These are phyloP conservation scores for Apiospora pterosperma DNA, from an alignment of 2,329 filamentous ascomycete species.

Conservation along the genomic window DNA sequence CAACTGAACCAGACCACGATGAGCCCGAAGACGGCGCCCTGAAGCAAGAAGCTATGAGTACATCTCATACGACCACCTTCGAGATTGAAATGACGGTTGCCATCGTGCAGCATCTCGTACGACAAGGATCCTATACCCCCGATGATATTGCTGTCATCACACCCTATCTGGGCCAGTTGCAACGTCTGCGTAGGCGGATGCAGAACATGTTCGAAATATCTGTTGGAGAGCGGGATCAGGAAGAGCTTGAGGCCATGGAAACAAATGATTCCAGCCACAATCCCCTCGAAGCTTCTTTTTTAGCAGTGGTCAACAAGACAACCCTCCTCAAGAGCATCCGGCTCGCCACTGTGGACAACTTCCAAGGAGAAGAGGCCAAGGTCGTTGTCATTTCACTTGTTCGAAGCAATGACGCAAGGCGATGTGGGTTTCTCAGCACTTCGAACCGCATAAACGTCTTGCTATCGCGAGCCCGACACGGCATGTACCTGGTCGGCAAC, in stretches of 20 bases:
- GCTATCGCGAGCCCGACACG: conserved; percentile 62
- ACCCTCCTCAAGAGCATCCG: conserved; percentile 46
- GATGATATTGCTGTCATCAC: conserved; percentile 70
- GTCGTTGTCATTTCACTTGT: conserved; percentile 69
- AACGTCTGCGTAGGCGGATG: conserved; percentile 45
- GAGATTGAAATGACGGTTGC: conserved; percentile 63
- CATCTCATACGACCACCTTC: conserved; percentile 51
- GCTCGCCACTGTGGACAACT: conserved; percentile 69
- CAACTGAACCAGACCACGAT: too few species aligned
- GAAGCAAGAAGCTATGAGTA: conserved; percentile 30
- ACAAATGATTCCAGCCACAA: too few species aligned
- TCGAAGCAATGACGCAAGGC: conserved; percentile 58
- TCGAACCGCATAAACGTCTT: conserved; percentile 69
- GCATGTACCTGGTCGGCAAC: conserved; percentile 73
- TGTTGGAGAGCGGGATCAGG: conserved; percentile 59
- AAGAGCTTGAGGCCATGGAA: too few species aligned
- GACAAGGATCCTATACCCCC: conserved; percentile 57
- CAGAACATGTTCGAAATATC: conserved; percentile 54
- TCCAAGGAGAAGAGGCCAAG: conserved; percentile 74
- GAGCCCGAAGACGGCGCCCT: conserved; percentile 20
- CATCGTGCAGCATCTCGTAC: conserved; percentile 62
- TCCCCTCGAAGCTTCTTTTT: conserved; percentile 24
- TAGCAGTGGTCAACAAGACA: conserved; percentile 27
- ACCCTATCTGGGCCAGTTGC: conserved; percentile 57
- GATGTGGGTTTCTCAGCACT: conserved; percentile 63